These are phyloP conservation scores for Ogataea neopini DNA, from an alignment of 805 yeast genomes.

Conservation along the genomic window DNA sequence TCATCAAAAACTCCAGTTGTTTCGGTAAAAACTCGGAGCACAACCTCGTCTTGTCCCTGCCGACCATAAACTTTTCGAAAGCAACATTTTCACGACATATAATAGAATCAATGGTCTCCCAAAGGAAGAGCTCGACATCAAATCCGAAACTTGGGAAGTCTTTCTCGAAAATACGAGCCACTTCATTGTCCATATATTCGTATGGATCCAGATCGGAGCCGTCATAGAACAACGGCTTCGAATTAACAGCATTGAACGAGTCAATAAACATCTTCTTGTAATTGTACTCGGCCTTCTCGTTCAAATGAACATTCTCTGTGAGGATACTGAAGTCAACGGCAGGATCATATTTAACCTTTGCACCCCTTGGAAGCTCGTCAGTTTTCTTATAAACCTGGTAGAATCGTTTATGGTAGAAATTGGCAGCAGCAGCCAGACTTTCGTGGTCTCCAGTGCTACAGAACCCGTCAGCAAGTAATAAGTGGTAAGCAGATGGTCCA, in stretches of 20 bases:
- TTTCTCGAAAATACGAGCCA: slow-evolving; percentile 14
- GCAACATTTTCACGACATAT: slow-evolving; percentile 16
- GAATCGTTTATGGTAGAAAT: slow-evolving; percentile 38
- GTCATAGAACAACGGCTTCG: slow-evolving; percentile 33
- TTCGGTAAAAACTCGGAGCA: slow-evolving; percentile 13
- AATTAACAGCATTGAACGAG: slow-evolving; percentile 18
- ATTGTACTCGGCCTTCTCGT: slow-evolving; percentile 1
- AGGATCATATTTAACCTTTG: slow-evolving; percentile 46
- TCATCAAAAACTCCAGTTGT: slow-evolving; percentile 12
- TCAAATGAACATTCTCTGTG: slow-evolving; percentile 5
- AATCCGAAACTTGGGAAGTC: slow-evolving; percentile 12
- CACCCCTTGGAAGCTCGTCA: slow-evolving; percentile 40
- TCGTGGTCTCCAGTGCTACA: slow-evolving; percentile 54
- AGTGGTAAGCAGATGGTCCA: slow-evolving; percentile 43
- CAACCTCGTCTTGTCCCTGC: slow-evolving; percentile 4
- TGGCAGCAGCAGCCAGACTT: slow-evolving; percentile 49
- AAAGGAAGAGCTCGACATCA: slow-evolving; percentile 21
- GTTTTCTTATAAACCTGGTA: slow-evolving; percentile 47
- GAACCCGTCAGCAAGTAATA: slow-evolving; percentile 41
- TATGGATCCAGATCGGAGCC: slow-evolving; percentile 48
- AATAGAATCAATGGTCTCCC: slow-evolving; percentile 21
- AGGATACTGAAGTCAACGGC: slow-evolving; percentile 33
- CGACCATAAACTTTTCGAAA: slow-evolving; percentile 9
- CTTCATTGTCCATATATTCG: slow-evolving; percentile 18
- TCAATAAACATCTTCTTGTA: slow-evolving; percentile 7